phyloP scores from a whole-genome alignment of 441 rosid species.

The Omphalea diandra region DNA sequence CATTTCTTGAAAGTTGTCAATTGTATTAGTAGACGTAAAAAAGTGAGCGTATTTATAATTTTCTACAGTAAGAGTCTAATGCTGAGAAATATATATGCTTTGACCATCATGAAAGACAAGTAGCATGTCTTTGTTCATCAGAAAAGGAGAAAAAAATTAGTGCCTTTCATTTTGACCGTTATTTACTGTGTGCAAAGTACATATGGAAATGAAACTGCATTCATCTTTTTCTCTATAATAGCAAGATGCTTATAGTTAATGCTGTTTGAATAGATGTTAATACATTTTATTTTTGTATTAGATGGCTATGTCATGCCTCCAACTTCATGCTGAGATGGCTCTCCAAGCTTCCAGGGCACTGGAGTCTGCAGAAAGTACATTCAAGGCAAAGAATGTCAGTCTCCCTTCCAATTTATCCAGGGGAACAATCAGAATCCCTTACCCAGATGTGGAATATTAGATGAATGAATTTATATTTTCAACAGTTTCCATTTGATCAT shows the following conservation, averaged over 20 bases:
- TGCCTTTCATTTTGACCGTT: background rate
- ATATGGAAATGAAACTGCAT: background rate
- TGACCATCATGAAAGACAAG: too few species aligned
- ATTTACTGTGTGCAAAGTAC: background rate
- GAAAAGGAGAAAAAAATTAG: background rate
- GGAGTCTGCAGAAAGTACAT: conserved; percentile 46
- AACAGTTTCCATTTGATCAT: background rate
- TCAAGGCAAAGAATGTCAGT: conserved; percentile 34
- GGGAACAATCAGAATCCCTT: conserved; percentile 55
- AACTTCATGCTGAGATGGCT: conserved; percentile 90
- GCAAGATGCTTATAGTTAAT: background rate
- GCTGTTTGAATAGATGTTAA: conserved; percentile 8
- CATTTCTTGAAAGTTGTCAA: too few species aligned
- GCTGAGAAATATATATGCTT: too few species aligned
- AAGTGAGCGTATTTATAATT: too few species aligned
- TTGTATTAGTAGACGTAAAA: too few species aligned
- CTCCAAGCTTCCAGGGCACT: conserved; percentile 88
- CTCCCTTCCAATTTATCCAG: conserved; percentile 34
- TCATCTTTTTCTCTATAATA: background rate
- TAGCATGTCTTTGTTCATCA: too few species aligned
- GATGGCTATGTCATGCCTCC: conserved; percentile 96
- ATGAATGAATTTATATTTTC: conserved; percentile 8
- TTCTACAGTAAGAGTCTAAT: too few species aligned
- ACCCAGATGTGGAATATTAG: conserved; percentile 36
- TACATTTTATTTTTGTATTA: conserved; percentile 18